Evolutionary conservation across 2,329 filamentous ascomycete genomes (phyloP), one percentile per base, ranked within the genome.

Genomic region (Paradendryphiella salina): DNA sequence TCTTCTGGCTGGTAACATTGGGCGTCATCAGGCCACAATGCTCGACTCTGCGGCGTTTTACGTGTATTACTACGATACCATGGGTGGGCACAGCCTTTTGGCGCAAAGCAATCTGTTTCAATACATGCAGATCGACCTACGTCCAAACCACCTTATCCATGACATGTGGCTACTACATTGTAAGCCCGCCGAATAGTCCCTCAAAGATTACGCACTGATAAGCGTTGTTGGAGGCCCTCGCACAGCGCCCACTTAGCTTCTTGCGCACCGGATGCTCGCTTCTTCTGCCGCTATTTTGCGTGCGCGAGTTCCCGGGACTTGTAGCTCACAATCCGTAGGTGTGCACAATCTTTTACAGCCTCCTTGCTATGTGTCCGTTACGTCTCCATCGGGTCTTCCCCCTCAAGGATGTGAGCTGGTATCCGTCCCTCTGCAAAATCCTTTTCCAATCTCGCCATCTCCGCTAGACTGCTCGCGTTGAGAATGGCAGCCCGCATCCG

Each of bases 401-500:
- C 63, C 31, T 65, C 61, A 17, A 71, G 50, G 21, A 72, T 56
- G 23, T 69, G 52, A 15, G 64, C 63, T 2, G 93, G 93, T 73
- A 97, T 81, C 67, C 89, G 81, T 1, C 94, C 94, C 73, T 97
- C 93, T 56, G 89, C 89, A 60, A 97, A 76, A 74, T 94, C 90
- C 78, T 93, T 96, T 79, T 99, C 94, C 69, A 99, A 73, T 61
- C 85, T 82, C 50, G 90, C 87, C 70, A 99, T 95, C 77, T 97
- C 94, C 62, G 91, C 87, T 67, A 99, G 73, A 67, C 88, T 96
- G 72, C 87, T 91, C 5, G 94, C 93, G 67, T 89, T 90, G 74
- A 85, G 85, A 73, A 99, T 96, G 76, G 93, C 81, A 67, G 90
- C 87, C 75, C 95, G 86, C 54, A 97, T 83, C 58, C 85, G 83